phyloP scores from a whole-genome alignment of 2,329 filamentous ascomycete species.

The Penicillium janthinellum region DNA sequence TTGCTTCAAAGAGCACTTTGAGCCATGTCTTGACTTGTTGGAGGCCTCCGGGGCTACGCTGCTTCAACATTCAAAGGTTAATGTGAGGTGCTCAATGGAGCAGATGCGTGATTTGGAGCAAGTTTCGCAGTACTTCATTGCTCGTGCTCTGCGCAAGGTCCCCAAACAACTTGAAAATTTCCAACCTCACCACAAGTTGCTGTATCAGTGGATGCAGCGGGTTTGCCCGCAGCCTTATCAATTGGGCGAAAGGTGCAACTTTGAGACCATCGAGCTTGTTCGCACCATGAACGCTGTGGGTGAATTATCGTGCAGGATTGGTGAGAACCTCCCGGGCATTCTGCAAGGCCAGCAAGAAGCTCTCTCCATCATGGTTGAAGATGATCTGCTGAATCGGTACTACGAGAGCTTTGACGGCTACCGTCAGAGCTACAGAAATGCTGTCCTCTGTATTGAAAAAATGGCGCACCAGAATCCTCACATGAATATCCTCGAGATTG shows the following conservation, averaged over 20 bases:
- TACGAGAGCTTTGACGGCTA: conserved; percentile 27
- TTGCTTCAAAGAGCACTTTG: conserved; percentile 3
- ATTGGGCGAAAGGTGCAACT: not conserved
- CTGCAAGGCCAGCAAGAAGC: conserved; percentile 1
- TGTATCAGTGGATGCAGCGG: not conserved
- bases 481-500: conserved; percentile 32
- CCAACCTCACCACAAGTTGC: not conserved
- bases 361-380: conserved; percentile 21
- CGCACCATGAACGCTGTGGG: not conserved
- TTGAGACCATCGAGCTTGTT: not conserved
- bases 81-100: not conserved
- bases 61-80: not conserved
- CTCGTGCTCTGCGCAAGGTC: not conserved
- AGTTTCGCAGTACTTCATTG: conserved; percentile 1
- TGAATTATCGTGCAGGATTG: not conserved
- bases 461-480: conserved; percentile 32
- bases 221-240: not conserved
- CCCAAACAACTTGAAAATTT: not conserved
- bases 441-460: conserved; percentile 27
- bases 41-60: not conserved
- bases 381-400: conserved; percentile 27
- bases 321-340: conserved; percentile 1
- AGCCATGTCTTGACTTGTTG: conserved; percentile 1
- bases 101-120: not conserved
- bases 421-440: conserved; percentile 24